Percentiles rank a stretch among this genome's conserved stretches.
Evolutionary conservation across 2,329 filamentous ascomycete species (phyloP).

Genomic region (Beauveria asiatica): DNA sequence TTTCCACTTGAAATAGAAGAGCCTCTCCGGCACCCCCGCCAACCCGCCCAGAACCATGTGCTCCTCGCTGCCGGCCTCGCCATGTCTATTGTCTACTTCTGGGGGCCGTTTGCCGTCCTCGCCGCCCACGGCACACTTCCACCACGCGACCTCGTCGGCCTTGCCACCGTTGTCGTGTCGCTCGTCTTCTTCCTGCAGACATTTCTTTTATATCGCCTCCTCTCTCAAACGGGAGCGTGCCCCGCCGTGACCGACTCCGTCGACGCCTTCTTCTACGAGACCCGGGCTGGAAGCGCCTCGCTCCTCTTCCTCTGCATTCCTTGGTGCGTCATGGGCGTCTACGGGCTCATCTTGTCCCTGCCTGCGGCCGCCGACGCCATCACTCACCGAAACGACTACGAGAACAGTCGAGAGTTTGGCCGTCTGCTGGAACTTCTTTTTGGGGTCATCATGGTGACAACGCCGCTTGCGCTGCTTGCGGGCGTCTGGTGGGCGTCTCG

Average conservation of each 20-base stretch:
- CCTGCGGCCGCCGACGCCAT: neutral
- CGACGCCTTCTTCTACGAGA: constrained; percentile 5
- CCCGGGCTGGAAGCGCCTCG: neutral
- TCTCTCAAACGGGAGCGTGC: neutral
- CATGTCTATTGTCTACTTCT: constrained; percentile 1
- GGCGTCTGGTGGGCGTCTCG: neutral
- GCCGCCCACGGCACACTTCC: neutral
- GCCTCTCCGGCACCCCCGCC: neutral
- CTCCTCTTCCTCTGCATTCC: constrained; percentile 1
- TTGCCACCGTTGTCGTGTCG: neutral
- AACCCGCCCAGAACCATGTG: neutral
- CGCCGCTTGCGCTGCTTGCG: neutral
- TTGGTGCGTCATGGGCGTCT: neutral
- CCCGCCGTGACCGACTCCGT: neutral
- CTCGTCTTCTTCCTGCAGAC: neutral
- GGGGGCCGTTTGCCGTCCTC: neutral
- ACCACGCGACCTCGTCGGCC: neutral
- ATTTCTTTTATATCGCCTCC: neutral
- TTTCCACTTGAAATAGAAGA: neutral
- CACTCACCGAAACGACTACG: neutral
- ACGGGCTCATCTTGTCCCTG: neutral
- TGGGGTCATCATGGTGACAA: neutral
- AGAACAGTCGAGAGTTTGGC: neutral
- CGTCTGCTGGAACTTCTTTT: neutral
- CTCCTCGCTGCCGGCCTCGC: neutral